Conservation (phyloP, 1,284 basidiomycete genomes). For the Mycena sp. region DNA sequence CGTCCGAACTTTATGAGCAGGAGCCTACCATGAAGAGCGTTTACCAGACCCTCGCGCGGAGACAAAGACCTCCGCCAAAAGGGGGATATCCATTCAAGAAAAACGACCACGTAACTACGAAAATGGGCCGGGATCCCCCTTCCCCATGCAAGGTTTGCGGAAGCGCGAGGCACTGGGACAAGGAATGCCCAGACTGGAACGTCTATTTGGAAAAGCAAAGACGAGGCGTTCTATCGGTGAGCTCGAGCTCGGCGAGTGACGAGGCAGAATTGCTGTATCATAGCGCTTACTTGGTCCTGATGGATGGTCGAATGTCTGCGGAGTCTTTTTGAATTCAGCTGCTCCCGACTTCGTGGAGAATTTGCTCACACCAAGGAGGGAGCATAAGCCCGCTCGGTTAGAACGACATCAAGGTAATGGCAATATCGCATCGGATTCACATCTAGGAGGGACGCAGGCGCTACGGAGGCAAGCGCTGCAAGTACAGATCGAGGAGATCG, state of each 20-base stretch:
- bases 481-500: conserved; percentile 7
- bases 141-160: conserved; percentile 20
- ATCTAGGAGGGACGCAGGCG: too few species aligned
- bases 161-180: conserved; percentile 17
- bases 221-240: background rate
- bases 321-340: conserved; percentile 4
- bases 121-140: conserved; percentile 12
- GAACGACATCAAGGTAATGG: too few species aligned
- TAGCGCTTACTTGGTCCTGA: background rate
- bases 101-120: conserved; percentile 19
- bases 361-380: background rate
- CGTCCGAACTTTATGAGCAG: too few species aligned
- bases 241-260: background rate
- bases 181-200: conserved; percentile 6
- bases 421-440: background rate
- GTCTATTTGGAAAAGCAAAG: background rate
- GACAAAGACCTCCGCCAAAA: background rate
- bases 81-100: conserved; percentile 12
- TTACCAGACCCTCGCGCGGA: background rate
- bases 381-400: background rate
- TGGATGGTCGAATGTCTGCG: background rate
- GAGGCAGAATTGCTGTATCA: conserved; percentile 1
- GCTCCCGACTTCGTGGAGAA: background rate
- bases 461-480: too few species aligned
- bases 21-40: background rate